phyloP scores from a whole-genome alignment of 2,329 filamentous ascomycete genomes.

The Aspergillus floridensis region DNA sequence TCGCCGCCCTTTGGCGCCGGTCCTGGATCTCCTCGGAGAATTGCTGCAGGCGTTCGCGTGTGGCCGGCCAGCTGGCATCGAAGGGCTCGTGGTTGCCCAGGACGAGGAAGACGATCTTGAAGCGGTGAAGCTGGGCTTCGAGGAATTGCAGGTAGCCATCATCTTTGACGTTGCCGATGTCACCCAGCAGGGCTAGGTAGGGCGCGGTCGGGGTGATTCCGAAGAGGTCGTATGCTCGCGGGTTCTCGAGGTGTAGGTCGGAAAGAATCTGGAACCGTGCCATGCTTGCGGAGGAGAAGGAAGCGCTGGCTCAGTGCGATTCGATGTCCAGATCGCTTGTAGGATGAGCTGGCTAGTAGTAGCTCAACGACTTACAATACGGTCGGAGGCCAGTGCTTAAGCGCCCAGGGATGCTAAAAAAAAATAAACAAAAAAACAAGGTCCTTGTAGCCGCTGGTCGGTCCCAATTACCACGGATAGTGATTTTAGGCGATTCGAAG shows the following conservation, averaged over 20 bases:
- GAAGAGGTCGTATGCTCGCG: conserved; percentile 52
- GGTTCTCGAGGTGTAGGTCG: conserved; percentile 57
- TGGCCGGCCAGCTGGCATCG: conserved; percentile 29
- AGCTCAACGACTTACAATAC: neutral
- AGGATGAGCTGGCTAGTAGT: neutral
- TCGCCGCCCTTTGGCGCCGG: neutral
- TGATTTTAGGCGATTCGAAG: too few relatives aligned
- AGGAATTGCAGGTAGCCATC: conserved; percentile 50
- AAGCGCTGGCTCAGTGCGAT: neutral
- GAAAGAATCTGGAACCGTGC: conserved; percentile 51
- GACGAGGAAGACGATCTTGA: conserved; percentile 52
- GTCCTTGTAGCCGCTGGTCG: neutral
- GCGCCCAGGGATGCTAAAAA: neutral
- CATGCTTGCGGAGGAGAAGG: conserved; percentile 14
- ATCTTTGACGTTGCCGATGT: conserved; percentile 52
- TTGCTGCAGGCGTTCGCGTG: conserved; percentile 19
- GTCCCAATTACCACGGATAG: too few relatives aligned
- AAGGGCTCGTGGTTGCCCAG: conserved; percentile 60
- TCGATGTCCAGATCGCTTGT: neutral
- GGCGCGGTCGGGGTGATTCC: conserved; percentile 49
- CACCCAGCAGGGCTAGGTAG: conserved; percentile 56
- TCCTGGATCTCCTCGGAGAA: conserved; percentile 25
- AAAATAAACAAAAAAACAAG: neutral
- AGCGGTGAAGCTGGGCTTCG: conserved; percentile 47
- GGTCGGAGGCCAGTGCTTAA: neutral